Percentiles rank a stretch among this genome's conserved stretches.
phyloP scores from a whole-genome alignment of 1,284 basidiomycete species.

The Cystobasidium slooffiae region DNA sequence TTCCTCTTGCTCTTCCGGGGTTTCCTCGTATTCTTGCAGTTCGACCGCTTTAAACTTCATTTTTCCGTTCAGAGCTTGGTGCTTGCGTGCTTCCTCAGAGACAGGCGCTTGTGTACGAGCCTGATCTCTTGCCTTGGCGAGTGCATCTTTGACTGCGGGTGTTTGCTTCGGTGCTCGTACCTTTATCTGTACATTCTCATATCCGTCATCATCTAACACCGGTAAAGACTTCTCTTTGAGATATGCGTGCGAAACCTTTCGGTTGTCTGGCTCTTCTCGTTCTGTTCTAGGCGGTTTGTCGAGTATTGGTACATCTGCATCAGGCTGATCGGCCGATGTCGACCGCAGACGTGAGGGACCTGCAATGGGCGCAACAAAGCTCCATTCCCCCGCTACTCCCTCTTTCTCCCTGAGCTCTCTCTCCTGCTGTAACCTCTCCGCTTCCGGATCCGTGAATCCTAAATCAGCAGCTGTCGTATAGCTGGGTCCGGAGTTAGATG shows the following conservation, averaged over 20 bases:
- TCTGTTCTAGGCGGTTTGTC: slow-evolving; percentile 8
- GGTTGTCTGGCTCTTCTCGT: slow-evolving; percentile 25
- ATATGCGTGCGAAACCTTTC: slow-evolving; percentile 38
- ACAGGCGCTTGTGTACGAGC: slow-evolving; percentile 20
- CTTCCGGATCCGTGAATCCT: slow-evolving; percentile 76
- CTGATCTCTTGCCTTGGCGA: slow-evolving; percentile 34
- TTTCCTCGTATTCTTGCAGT: slow-evolving; percentile 33
- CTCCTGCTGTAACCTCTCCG: slow-evolving; percentile 61
- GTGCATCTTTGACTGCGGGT: slow-evolving; percentile 1
- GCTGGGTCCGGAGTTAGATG: slow-evolving; percentile 68
- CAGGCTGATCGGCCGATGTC: slow-evolving; percentile 3
- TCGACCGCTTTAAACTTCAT: slow-evolving; percentile 47
- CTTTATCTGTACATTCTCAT: slow-evolving; percentile 37
- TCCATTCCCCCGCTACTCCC: slow-evolving; percentile 82
- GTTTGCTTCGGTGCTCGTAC: slow-evolving; percentile 27
- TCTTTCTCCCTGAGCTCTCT: slow-evolving; percentile 64
- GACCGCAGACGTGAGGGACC: slow-evolving; percentile 48
- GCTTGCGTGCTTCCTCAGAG: not conserved
- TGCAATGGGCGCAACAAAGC: slow-evolving; percentile 62
- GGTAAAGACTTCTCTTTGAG: slow-evolving; percentile 38
- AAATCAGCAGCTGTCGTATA: slow-evolving; percentile 85
- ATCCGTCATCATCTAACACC: slow-evolving; percentile 48
- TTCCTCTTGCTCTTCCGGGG: slow-evolving; percentile 30
- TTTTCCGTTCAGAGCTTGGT: slow-evolving; percentile 28
- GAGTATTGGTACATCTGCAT: slow-evolving; percentile 7